Base-by-base conservation (phyloP, 1,139 yeast species). In the Saccharomyces hybrid region DNA sequence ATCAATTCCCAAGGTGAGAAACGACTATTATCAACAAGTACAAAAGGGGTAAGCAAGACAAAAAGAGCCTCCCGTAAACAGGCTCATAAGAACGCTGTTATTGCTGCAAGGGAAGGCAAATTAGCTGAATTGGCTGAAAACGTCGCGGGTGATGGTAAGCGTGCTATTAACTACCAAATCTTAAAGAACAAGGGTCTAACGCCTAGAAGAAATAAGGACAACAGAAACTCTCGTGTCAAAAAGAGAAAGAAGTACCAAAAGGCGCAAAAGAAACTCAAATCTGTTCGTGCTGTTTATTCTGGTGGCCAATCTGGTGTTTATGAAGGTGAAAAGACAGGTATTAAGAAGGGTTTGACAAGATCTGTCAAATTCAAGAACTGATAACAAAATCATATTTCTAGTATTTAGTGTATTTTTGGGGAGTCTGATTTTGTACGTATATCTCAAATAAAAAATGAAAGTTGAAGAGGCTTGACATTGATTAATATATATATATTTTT, bases 231-330 rank as follows among this genome's bases (percentile, higher is more conserved):
- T 47, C 86, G 99, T 75, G 98, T 93, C 68, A 93, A 93, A 79
- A 93, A 93, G 95, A 86, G 98, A 79, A 88, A 84, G 83, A 89
- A 89, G 82, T 93, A 88, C 75, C 98, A 89, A 61, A 80, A 82
- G 70, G 99, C 99, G 46, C 84, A 90, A 76, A 91, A 90, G 89
- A 90, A 90, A 72, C 85, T 95, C 71, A 84, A 85, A 69, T 86
- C 96, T 57, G 86, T 88, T 60, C 85, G 97, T 72, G 89, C 88
- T 57, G 97, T 90, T 28, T 90, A 86, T 77, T 80, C 85, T 64
- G 84, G 82, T 49, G 71, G 71, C 48, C 88, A 84, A 64, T 78
- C 81, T 59, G 90, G 97, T 53, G 85, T 96, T 2, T 93, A 95
- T 72, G 86, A 80, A 61, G 99, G 99, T 73, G 99, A 93, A 72